Evolutionary conservation across 108 stramenopile genomes (phyloP).

Genomic region (Poteriospumella lacustris): DNA sequence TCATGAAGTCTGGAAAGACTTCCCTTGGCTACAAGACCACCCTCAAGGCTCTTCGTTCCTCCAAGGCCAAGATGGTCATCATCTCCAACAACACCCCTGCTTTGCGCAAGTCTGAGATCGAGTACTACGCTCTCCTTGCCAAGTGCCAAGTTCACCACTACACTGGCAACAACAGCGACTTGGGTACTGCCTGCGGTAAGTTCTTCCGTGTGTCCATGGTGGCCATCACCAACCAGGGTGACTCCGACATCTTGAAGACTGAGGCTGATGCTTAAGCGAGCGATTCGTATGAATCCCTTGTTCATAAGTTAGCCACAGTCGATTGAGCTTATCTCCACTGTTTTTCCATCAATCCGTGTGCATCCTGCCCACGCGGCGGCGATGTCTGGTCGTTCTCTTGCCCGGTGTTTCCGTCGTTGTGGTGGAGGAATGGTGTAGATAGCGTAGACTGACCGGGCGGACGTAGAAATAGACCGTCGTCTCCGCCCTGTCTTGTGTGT

Average conservation of each 20-base stretch:
- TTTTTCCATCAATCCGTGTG: too few relatives aligned
- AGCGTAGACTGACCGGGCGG: too few relatives aligned
- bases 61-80: slow-evolving; percentile 77
- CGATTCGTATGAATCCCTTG: too few relatives aligned
- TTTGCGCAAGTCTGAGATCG: slow-evolving; percentile 92
- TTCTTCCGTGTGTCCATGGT: slow-evolving; percentile 90
- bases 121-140: slow-evolving; percentile 97
- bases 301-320: too few relatives aligned
- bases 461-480: too few relatives aligned
- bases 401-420: too few relatives aligned
- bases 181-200: slow-evolving; percentile 96
- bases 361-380: too few relatives aligned
- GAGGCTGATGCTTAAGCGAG: neutral
- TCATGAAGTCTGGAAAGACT: slow-evolving; percentile 97
- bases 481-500: too few relatives aligned
- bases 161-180: slow-evolving; percentile 85
- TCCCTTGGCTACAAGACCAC: slow-evolving; percentile 90
- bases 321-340: too few relatives aligned
- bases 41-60: slow-evolving; percentile 81
- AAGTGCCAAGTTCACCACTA: slow-evolving; percentile 93
- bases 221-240: slow-evolving; percentile 80
- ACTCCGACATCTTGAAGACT: slow-evolving; percentile 58
- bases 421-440: too few relatives aligned
- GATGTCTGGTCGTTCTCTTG: too few relatives aligned
- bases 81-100: slow-evolving; percentile 95